Base-by-base conservation (phyloP, 305 asterid genomes). In the Solanum aculeatissimum region DNA sequence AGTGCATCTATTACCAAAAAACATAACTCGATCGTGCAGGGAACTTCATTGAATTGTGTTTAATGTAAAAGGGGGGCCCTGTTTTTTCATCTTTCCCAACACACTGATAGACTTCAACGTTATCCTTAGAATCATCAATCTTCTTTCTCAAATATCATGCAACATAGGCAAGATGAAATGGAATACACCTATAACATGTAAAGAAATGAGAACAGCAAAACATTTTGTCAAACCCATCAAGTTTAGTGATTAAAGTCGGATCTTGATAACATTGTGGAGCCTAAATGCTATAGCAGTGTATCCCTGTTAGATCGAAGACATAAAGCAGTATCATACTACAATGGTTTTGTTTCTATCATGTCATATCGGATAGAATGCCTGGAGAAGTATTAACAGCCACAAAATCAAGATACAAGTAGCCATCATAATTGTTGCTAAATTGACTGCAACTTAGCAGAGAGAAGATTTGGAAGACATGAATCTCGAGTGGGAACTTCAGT, bases 401-500 rank as follows among this genome's bases (percentile, higher is more conserved):
- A 49, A 75, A 15, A 27, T 6, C 25, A 49, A 25, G 63, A 27
- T 49, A 75, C 81, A 15, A 25, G 62, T 25, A 27, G 25, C 62
- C 60, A 49, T 43, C 27, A 75, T 53, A 57, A 77, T 13, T 13
- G 16, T 72, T 63, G 80, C 78, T 89, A 89, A 93, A 84, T 88
- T 91, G 82, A 91, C 94, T 13, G 96, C 92, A 21, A 93, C 96
- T 81, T 91, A 51, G 96, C 86, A 57, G 96, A 85, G 77, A 90
- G 89, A 85, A 62, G 92, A 84, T 83, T 90, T 1, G 94, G 88
- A 74, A 89, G 94, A 83, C 90, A 69, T 9, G 91, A 81, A 79
- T 91, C 96, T 71, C 86, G 92, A 86, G 75, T 89, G 3, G 95
- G 70, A 62, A 84, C 89, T 85, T 90, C 90, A 80, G 93, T 71